Conservation (phyloP, 805 yeast genomes). For the Candida fluviatilis region DNA sequence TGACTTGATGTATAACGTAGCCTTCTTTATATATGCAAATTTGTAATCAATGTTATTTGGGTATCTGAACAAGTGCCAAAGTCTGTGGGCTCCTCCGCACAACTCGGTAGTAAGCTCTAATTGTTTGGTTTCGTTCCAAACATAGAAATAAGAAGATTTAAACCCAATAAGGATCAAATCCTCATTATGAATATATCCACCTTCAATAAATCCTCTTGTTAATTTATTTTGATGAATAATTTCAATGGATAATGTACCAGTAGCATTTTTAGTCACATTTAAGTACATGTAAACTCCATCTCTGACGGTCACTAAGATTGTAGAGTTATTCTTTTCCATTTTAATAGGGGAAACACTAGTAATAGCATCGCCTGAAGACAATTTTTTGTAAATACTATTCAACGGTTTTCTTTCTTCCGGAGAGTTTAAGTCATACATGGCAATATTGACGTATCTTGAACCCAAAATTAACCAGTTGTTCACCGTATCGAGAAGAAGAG, state of each 20-base stretch:
- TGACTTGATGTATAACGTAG: slow-evolving; percentile 39
- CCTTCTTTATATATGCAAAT: slow-evolving; percentile 56
- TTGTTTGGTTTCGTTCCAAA: slow-evolving; percentile 79
- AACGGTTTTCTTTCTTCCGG: slow-evolving; percentile 15
- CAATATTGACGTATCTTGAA: slow-evolving; percentile 66
- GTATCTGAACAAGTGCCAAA: slow-evolving; percentile 55
- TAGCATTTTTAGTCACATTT: slow-evolving; percentile 9
- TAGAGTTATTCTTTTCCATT: slow-evolving; percentile 11
- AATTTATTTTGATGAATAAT: slow-evolving; percentile 56
- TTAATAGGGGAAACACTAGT: slow-evolving; percentile 47
- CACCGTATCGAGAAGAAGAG: slow-evolving; percentile 40
- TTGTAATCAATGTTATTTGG: slow-evolving; percentile 25
- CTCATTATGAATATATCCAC: slow-evolving; percentile 43
- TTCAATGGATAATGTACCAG: slow-evolving; percentile 10
- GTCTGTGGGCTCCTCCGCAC: slow-evolving; percentile 92
- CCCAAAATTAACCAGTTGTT: slow-evolving; percentile 54
- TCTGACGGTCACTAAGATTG: slow-evolving; percentile 49
- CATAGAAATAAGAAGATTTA: slow-evolving; percentile 68
- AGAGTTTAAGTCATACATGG: slow-evolving; percentile 43
- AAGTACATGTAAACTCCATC: slow-evolving; percentile 60
- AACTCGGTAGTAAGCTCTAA: slow-evolving; percentile 62
- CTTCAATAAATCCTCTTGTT: slow-evolving; percentile 79
- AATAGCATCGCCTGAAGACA: slow-evolving; percentile 65
- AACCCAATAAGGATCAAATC: slow-evolving; percentile 71
- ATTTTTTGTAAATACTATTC: slow-evolving; percentile 38